These are phyloP conservation scores for Salix brachista DNA, from an alignment of 345 rosid genomes.

Conservation along the genomic window DNA sequence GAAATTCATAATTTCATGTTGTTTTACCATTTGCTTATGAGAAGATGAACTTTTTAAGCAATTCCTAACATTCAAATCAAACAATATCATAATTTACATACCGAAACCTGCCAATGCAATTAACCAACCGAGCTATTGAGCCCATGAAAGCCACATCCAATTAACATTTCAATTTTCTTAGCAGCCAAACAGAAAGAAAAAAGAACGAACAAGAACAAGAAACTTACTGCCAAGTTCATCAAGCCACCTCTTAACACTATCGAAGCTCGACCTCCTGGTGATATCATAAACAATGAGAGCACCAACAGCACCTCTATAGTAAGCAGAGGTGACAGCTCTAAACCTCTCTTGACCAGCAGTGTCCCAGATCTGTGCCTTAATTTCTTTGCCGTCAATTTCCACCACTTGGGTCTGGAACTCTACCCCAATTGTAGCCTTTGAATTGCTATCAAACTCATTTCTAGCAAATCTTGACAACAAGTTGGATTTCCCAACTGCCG, in stretches of 20 bases:
- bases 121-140: neutral
- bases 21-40: too few species aligned
- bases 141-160: neutral
- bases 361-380: conserved; percentile 98
- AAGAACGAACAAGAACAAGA: neutral
- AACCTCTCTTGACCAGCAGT: conserved; percentile 98
- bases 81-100: too few species aligned
- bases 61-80: too few species aligned
- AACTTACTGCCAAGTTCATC: conserved; percentile 73
- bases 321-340: conserved; percentile 91
- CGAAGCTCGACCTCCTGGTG: conserved; percentile 61
- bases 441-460: conserved; percentile 80
- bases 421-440: conserved; percentile 91
- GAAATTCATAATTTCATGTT: too few species aligned
- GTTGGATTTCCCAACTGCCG: conserved; percentile 93
- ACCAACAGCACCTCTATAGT: conserved; percentile 93
- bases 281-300: conserved; percentile 90
- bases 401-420: conserved; percentile 83
- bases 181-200: neutral
- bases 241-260: conserved; percentile 87
- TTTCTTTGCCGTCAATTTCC: conserved; percentile 84
- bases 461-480: conserved; percentile 70
- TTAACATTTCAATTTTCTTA: too few species aligned
- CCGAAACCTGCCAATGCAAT: too few species aligned
- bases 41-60: too few species aligned